These are phyloP conservation scores for Antitrichia curtipendula DNA, from an alignment of 225 moss, liverwort and hornwort species.

Conservation along the genomic window DNA sequence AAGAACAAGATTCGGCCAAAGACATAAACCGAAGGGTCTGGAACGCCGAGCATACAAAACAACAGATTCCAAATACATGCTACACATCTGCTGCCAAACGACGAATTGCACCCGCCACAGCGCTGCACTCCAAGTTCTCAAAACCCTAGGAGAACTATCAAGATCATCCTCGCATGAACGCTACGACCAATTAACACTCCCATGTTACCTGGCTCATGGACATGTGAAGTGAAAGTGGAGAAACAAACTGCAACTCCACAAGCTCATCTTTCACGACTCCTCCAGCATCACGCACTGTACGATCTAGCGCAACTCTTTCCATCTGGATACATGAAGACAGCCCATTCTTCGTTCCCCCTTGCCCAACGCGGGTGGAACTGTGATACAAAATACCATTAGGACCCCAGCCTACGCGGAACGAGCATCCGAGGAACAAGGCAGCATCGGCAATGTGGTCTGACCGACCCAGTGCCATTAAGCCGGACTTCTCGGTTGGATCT, in stretches of 20 bases:
- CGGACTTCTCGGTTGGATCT: constrained; percentile 42
- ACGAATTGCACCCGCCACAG: background rate
- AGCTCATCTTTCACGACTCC: constrained; percentile 61
- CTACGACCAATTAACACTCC: background rate
- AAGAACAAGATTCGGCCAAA: background rate
- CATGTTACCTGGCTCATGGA: constrained; percentile 60
- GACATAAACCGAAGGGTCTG: background rate
- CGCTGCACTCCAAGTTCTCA: background rate
- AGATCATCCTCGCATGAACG: background rate
- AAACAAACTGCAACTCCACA: constrained; percentile 79
- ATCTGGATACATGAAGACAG: constrained; percentile 63
- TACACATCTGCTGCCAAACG: background rate
- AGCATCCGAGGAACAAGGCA: constrained; percentile 80
- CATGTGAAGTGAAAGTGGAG: constrained; percentile 79
- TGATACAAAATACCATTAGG: constrained; percentile 83
- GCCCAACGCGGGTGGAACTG: constrained; percentile 42
- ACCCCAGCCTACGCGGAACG: constrained; percentile 97
- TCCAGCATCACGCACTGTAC: constrained; percentile 65
- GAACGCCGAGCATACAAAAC: background rate
- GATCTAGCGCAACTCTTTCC: constrained; percentile 78
- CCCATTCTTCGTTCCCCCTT: constrained; percentile 29
- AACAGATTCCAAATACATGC: background rate
- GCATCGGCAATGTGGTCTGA: constrained; percentile 90
- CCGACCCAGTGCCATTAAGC: constrained; percentile 39
- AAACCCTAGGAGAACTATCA: background rate